Conservation (phyloP, 2,329 filamentous ascomycete genomes). For the Alternaria infectoria region DNA sequence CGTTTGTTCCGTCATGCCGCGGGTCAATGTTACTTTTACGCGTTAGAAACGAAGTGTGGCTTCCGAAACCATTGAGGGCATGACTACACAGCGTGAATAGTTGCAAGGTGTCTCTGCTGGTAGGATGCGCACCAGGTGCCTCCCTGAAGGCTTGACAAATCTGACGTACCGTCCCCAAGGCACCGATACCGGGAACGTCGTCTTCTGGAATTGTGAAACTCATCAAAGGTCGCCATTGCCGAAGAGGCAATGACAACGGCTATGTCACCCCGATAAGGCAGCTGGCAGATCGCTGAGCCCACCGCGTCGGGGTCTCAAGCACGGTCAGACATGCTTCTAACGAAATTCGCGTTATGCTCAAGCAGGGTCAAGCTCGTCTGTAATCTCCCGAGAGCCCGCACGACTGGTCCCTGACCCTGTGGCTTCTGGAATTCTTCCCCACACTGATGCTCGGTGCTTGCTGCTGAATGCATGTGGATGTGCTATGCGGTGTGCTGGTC, state of each 20-base stretch:
- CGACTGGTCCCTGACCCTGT: conserved; percentile 40
- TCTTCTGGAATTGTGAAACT: conserved; percentile 32
- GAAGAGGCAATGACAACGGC: conserved; percentile 30
- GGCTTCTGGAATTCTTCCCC: conserved; percentile 40
- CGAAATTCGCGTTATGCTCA: conserved; percentile 42
- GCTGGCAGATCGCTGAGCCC: conserved; percentile 30
- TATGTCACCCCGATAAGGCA: conserved; percentile 34
- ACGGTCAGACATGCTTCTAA: conserved; percentile 30
- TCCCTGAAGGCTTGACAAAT: conserved; percentile 21
- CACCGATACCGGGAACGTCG: conserved; percentile 13
- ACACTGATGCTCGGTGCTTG: conserved; percentile 33
- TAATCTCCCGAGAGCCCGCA: conserved; percentile 38
- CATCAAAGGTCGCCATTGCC: conserved; percentile 32
- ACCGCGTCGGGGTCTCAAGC: conserved; percentile 31
- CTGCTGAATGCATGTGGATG: conserved; percentile 24
- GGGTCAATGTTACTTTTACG: conserved; percentile 14
- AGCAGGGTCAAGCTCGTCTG: conserved; percentile 30
- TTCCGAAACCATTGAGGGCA: conserved; percentile 13
- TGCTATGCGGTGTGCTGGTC: conserved; percentile 31
- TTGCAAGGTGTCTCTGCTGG: background rate
- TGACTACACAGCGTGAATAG: conserved; percentile 21
- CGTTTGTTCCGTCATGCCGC: conserved; percentile 14
- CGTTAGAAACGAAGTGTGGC: conserved; percentile 9
- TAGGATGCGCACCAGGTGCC: conserved; percentile 3
- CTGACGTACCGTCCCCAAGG: conserved; percentile 20